Percentiles rank a stretch among this genome's conserved stretches.
Evolutionary conservation across 73 alveolate genomes (phyloP).

Genomic region (Paramecium sexaurelia): DNA sequence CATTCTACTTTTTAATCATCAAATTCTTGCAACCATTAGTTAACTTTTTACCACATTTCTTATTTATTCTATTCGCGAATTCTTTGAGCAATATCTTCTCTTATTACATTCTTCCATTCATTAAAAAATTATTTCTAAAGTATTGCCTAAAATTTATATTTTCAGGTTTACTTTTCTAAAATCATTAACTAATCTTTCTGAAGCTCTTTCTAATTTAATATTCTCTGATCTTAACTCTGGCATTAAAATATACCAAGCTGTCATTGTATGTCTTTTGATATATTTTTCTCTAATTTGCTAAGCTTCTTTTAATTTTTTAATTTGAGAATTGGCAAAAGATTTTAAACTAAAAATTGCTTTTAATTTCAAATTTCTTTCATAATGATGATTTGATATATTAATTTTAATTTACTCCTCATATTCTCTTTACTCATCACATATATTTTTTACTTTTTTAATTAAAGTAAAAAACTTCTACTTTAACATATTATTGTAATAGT

Average conservation of each 20-base stretch:
- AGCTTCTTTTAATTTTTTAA: not conserved
- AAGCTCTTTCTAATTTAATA: not conserved
- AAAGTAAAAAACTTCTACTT: not conserved
- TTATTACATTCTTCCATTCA: not conserved
- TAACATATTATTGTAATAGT: not conserved
- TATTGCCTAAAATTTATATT: not conserved
- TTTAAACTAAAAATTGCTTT: not conserved
- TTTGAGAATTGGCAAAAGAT: not conserved
- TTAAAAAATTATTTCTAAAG: not conserved
- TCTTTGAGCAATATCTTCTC: not conserved
- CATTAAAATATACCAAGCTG: conserved; percentile 30
- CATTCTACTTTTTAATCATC: not conserved
- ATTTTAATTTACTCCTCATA: not conserved
- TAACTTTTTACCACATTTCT: conserved; percentile 23
- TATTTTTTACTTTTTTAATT: not conserved
- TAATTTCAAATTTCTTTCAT: not conserved
- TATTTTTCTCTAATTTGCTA: not conserved
- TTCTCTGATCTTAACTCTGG: conserved; percentile 3
- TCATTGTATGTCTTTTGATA: not conserved
- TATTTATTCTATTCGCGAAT: not conserved
- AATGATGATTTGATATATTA: not conserved
- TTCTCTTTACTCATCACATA: not conserved
- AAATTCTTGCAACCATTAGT: not conserved
- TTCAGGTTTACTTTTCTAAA: not conserved
- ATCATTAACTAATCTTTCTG: not conserved